These are phyloP conservation scores for Penicillium nucicola DNA, from an alignment of 495 filamentous ascomycete species.

Conservation along the genomic window DNA sequence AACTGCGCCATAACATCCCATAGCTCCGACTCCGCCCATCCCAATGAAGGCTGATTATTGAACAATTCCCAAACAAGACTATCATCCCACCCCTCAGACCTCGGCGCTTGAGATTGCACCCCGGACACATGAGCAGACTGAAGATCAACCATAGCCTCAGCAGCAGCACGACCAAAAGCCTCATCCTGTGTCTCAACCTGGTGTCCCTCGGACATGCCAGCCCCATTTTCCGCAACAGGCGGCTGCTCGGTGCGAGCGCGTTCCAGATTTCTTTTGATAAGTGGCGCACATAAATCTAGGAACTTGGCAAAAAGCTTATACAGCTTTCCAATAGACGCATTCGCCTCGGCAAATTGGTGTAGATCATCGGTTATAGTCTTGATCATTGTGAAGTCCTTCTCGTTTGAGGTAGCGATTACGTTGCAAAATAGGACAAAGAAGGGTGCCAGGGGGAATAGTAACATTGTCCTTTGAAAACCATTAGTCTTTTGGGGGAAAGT, in stretches of 20 bases:
- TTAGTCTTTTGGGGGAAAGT: no score
- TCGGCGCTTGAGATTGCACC: neutral
- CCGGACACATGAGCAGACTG: slow-evolving; percentile 1
- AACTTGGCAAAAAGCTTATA: slow-evolving; percentile 30
- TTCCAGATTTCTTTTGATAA: slow-evolving; percentile 10
- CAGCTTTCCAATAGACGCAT: slow-evolving; percentile 25
- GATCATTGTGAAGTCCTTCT: slow-evolving; percentile 28
- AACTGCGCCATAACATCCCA: slow-evolving; percentile 22
- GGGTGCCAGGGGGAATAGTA: slow-evolving; percentile 28
- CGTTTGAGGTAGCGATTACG: slow-evolving; percentile 29
- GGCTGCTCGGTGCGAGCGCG: neutral
- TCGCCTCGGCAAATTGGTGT: slow-evolving; percentile 20
- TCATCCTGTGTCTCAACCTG: slow-evolving; percentile 1
- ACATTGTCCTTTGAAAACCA: slow-evolving; percentile 32
- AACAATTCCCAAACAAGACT: slow-evolving; percentile 32
- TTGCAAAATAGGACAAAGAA: slow-evolving; percentile 37
- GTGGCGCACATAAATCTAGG: slow-evolving; percentile 22
- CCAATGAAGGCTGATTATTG: slow-evolving; percentile 29
- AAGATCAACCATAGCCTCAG: neutral
- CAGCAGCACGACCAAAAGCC: slow-evolving; percentile 3
- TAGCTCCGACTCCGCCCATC: slow-evolving; percentile 27
- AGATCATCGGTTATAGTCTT: slow-evolving; percentile 25
- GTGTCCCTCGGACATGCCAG: neutral
- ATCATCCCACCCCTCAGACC: slow-evolving; percentile 25
- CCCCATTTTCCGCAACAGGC: neutral